A percentile compares a stretch with the other conserved stretches of the same genome.
These are phyloP conservation scores for Nemania bipapillata DNA, from an alignment of 2,329 filamentous ascomycete species.

Conservation along the genomic window DNA sequence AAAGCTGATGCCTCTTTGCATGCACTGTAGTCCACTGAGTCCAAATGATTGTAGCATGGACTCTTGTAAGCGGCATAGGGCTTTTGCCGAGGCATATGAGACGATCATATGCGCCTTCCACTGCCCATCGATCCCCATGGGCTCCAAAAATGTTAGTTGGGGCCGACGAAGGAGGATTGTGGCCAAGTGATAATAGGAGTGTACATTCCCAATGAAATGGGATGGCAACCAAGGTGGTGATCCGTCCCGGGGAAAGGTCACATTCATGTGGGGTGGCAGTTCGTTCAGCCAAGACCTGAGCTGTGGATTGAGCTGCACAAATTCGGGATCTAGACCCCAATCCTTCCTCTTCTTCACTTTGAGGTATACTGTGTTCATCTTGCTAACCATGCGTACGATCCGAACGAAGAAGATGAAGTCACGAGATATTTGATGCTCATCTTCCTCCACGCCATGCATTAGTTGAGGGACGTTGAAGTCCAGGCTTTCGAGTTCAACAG, in stretches of 20 bases:
- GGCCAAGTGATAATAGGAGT: constrained; percentile 86
- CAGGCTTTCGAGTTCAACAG: constrained; percentile 78
- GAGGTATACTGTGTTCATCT: constrained; percentile 79
- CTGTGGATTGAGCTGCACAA: constrained; percentile 80
- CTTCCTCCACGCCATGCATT: constrained; percentile 74
- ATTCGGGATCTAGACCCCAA: constrained; percentile 87
- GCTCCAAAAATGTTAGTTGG: constrained; percentile 81
- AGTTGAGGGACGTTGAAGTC: constrained; percentile 76
- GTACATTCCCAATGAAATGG: constrained; percentile 88
- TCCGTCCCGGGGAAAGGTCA: constrained; percentile 81
- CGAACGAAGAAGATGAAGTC: constrained; percentile 86
- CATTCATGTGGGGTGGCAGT: constrained; percentile 79
- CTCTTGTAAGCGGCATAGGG: constrained; percentile 87
- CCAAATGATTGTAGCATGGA: constrained; percentile 80
- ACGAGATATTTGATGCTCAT: constrained; percentile 80
- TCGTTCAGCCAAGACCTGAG: constrained; percentile 80
- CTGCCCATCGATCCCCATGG: constrained; percentile 73
- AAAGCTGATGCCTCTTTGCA: constrained; percentile 94
- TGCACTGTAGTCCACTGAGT: constrained; percentile 82
- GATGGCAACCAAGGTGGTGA: constrained; percentile 85
- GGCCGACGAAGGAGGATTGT: constrained; percentile 89
- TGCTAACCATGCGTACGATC: constrained; percentile 79
- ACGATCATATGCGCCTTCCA: constrained; percentile 91
- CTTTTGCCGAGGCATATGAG: constrained; percentile 85
- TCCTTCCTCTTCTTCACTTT: constrained; percentile 78